These are phyloP conservation scores for Lipomyces mesembrius DNA, from an alignment of 805 yeast genomes.

Conservation along the genomic window DNA sequence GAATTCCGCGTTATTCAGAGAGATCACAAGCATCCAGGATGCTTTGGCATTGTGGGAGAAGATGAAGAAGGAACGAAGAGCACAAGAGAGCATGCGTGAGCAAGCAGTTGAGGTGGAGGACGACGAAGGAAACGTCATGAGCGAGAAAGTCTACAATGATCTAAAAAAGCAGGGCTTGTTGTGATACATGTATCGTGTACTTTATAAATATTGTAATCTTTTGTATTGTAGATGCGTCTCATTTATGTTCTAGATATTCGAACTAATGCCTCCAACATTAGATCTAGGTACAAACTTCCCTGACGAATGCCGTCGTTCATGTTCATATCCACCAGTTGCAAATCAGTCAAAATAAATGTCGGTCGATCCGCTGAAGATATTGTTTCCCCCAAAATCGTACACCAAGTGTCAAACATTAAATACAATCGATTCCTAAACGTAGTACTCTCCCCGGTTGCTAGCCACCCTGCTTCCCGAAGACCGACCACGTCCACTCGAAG, in stretches of 20 bases:
- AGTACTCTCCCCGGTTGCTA: constrained; percentile 3
- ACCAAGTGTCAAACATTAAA: background rate
- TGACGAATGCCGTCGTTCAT: background rate
- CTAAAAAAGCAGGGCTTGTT: constrained; percentile 85
- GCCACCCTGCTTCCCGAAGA: constrained; percentile 23
- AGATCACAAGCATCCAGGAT: constrained; percentile 68
- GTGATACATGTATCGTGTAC: constrained; percentile 43
- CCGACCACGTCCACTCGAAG: constrained; percentile 22
- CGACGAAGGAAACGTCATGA: constrained; percentile 90
- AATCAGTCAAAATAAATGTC: background rate
- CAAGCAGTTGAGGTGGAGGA: constrained; percentile 84
- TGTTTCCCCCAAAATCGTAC: background rate
- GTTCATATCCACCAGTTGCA: background rate
- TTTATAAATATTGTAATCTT: background rate
- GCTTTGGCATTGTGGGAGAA: constrained; percentile 61
- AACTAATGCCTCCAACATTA: background rate
- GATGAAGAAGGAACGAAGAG: constrained; percentile 49
- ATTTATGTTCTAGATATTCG: background rate
- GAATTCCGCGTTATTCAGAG: constrained; percentile 61
- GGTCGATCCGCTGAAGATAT: background rate
- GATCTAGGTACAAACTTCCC: background rate
- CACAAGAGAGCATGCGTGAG: constrained; percentile 53
- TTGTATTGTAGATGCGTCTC: background rate
- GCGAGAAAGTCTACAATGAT: constrained; percentile 78
- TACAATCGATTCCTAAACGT: background rate